Percentiles rank a stretch among this genome's conserved stretches.
Evolutionary conservation across 2,329 filamentous ascomycete genomes (phyloP).

Genomic region (Fusarium pseudograminearum): DNA sequence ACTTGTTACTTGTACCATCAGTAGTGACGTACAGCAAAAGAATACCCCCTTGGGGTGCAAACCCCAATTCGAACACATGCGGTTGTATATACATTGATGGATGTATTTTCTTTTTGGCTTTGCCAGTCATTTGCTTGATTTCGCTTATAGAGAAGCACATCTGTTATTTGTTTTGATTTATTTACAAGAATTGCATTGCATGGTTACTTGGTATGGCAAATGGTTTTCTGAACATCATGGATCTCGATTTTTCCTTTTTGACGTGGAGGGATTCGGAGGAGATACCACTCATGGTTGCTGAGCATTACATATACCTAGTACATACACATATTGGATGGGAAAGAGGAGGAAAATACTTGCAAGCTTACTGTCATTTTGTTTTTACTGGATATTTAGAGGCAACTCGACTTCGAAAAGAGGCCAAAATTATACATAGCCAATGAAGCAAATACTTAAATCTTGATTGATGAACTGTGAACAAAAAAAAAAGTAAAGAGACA

Average conservation of each 20-base stretch:
- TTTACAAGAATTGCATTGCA: constrained; percentile 44
- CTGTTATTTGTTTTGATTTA: constrained; percentile 27
- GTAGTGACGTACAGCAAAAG: constrained; percentile 39
- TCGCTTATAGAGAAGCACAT: constrained; percentile 32
- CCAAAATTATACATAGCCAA: constrained; percentile 24
- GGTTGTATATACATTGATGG: constrained; percentile 40
- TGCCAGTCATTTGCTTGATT: constrained; percentile 26
- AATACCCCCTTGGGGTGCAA: constrained; percentile 40
- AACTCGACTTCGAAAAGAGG: constrained; percentile 1
- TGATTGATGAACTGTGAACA: background rate
- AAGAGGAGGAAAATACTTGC: constrained; percentile 24
- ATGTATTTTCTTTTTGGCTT: constrained; percentile 22
- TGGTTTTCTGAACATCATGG: constrained; percentile 32
- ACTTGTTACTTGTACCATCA: constrained; percentile 36
- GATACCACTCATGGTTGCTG: constrained; percentile 42
- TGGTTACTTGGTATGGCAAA: constrained; percentile 33
- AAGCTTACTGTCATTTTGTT: constrained; percentile 34
- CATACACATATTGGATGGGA: constrained; percentile 33
- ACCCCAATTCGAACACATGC: constrained; percentile 39
- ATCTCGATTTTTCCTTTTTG: constrained; percentile 26
- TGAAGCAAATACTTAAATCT: background rate
- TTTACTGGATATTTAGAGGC: constrained; percentile 24
- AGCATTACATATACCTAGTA: constrained; percentile 32
- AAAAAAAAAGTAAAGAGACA: background rate
- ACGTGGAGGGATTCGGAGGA: constrained; percentile 38